phyloP scores from a whole-genome alignment of 192 early-diverging fungal genomes.

The Entophlyctis helioformis region DNA sequence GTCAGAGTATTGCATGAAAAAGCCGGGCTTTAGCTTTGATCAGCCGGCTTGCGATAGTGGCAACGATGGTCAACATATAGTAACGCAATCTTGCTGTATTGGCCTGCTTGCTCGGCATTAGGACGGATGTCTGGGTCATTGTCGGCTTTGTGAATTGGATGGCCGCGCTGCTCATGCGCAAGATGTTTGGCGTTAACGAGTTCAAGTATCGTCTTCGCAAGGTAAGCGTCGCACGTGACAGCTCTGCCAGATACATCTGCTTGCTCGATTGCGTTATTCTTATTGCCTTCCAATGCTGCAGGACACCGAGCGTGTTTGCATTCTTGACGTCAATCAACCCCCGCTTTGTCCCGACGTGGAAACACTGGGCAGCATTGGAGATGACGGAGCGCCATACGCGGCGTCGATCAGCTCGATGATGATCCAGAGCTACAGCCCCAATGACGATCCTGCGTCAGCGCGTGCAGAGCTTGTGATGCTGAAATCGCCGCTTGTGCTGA shows the following conservation, averaged over 20 bases:
- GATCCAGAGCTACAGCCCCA: slow-evolving; percentile 27
- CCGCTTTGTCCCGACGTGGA: slow-evolving; percentile 64
- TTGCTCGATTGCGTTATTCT: too few relatives aligned
- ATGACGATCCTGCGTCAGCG: slow-evolving; percentile 25
- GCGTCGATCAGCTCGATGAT: slow-evolving; percentile 20
- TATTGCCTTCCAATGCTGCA: too few relatives aligned
- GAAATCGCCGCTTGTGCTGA: slow-evolving; percentile 79
- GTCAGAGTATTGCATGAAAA: too few relatives aligned
- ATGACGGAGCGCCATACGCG: slow-evolving; percentile 1
- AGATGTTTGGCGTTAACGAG: slow-evolving; percentile 81
- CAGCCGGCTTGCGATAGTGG: too few relatives aligned
- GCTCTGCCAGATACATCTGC: too few relatives aligned
- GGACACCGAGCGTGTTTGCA: slow-evolving; percentile 73
- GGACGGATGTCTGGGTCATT: slow-evolving; percentile 86
- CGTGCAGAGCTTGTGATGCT: slow-evolving; percentile 62
- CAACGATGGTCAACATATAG: too few relatives aligned
- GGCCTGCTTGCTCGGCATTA: background rate
- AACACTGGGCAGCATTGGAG: slow-evolving; percentile 12
- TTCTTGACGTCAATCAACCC: slow-evolving; percentile 76
- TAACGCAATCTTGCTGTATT: background rate
- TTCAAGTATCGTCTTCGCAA: slow-evolving; percentile 69
- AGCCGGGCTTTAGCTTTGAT: background rate
- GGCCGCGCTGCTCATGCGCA: slow-evolving; percentile 59
- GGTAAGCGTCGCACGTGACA: too few relatives aligned
- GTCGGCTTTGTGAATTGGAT: slow-evolving; percentile 70